These are phyloP conservation scores for Xylaria bambusicola DNA, from an alignment of 495 filamentous ascomycete species.

Conservation along the genomic window DNA sequence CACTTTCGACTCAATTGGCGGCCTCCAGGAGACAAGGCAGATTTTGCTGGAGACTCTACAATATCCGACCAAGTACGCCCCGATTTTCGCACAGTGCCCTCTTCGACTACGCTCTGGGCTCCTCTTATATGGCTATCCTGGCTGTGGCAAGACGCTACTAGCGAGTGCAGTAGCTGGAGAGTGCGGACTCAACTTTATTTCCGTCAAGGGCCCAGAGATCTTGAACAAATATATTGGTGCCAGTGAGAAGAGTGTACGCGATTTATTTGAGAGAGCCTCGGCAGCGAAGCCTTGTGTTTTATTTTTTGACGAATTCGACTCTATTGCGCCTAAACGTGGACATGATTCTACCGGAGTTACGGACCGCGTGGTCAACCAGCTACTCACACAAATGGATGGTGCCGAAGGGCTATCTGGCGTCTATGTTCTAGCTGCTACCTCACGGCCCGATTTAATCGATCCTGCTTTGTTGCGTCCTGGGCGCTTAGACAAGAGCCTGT, in stretches of 20 bases:
- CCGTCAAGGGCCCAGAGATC: slow-evolving; percentile 96
- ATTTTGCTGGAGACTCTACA: slow-evolving; percentile 91
- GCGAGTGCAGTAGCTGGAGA: slow-evolving; percentile 93
- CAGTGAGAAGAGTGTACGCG: slow-evolving; percentile 89
- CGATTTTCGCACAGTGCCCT: slow-evolving; percentile 94
- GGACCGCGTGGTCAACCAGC: slow-evolving; percentile 96
- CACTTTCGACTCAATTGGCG: slow-evolving; percentile 88
- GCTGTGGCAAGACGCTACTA: slow-evolving; percentile 93
- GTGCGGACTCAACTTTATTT: slow-evolving; percentile 96
- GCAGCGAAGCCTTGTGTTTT: slow-evolving; percentile 89
- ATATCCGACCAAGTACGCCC: slow-evolving; percentile 96
- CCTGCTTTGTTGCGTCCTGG: slow-evolving; percentile 88
- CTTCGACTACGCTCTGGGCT: slow-evolving; percentile 89
- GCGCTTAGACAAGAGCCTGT: slow-evolving; percentile 82
- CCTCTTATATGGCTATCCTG: slow-evolving; percentile 90
- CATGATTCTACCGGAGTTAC: slow-evolving; percentile 97
- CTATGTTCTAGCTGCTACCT: slow-evolving; percentile 93
- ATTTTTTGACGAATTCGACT: slow-evolving; percentile 98
- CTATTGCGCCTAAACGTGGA: slow-evolving; percentile 93
- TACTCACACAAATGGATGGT: slow-evolving; percentile 98
- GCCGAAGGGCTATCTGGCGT: slow-evolving; percentile 93
- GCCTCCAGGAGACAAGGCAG: slow-evolving; percentile 78
- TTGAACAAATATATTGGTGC: slow-evolving; percentile 98
- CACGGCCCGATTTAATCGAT: slow-evolving; percentile 89
- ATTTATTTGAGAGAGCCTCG: slow-evolving; percentile 88